A percentile compares a stretch with the other conserved stretches of the same genome.
phyloP scores from a whole-genome alignment of 164 flowering plant species.

The Nymphaea colorata region DNA sequence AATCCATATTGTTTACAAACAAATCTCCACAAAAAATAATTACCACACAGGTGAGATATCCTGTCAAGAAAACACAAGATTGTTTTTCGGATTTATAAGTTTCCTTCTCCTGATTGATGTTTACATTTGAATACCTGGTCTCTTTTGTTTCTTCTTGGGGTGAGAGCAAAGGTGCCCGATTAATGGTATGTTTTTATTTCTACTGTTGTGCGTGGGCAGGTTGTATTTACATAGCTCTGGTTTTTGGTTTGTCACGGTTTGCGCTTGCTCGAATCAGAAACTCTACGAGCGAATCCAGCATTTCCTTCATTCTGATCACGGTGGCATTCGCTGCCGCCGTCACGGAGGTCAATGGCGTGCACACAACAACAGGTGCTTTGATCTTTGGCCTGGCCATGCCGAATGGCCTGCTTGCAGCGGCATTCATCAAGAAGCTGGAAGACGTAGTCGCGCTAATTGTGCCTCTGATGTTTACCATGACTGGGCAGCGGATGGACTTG shows the following conservation, averaged over 20 bases:
- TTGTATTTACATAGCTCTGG: too few species aligned
- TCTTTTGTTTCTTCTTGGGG: too few species aligned
- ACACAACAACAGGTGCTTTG: not conserved
- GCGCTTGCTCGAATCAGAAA: not conserved
- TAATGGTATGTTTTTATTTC: too few species aligned
- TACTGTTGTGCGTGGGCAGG: too few species aligned
- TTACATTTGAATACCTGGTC: too few species aligned
- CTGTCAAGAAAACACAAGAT: too few species aligned
- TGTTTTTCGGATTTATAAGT: too few species aligned
- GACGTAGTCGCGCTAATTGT: not conserved
- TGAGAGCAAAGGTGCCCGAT: too few species aligned
- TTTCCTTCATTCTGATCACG: not conserved
- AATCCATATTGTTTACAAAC: too few species aligned
- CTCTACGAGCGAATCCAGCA: not conserved
- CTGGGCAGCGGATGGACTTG: not conserved
- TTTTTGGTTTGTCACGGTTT: not conserved
- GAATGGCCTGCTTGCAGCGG: not conserved
- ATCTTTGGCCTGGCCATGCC: not conserved
- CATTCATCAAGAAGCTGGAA: not conserved
- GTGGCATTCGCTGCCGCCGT: not conserved
- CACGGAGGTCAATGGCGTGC: not conserved
- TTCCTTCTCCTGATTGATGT: too few species aligned
- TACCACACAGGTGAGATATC: too few species aligned
- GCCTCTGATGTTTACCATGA: not conserved
- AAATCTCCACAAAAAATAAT: too few species aligned